Base-by-base conservation (phyloP, 1,284 basidiomycete genomes). In the Ganoderma boninense region DNA sequence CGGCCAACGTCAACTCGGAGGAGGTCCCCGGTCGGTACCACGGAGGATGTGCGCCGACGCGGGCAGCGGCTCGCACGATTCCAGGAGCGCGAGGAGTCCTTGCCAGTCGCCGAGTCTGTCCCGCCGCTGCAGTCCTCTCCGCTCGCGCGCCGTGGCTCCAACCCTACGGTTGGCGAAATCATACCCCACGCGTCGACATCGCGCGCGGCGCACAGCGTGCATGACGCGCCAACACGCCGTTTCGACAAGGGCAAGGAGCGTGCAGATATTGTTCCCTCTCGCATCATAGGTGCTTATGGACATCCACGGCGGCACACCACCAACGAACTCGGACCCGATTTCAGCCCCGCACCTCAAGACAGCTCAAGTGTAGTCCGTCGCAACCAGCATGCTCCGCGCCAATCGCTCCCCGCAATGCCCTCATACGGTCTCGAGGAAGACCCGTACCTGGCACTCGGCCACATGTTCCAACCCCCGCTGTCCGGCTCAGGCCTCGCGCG, bases 231-330 rank as follows among this genome's bases (percentile, higher is more conserved):
- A 7, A 20, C 20, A 23, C 32, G 8, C 2, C 20, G 52, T 8
- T 29, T 62, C 2, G 56, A 71, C 60, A 66, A 71, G 23, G 69
- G 69, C 52, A 71, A 73, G 43, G 60, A 16, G 1, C 69, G 65
- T 7, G 65, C 72, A 10, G 59, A 35, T 26, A 29, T 18, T 13
- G 23, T 43, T 4, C 10, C 23, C 11, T 52, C 49, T 14, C 7
- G 49, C 13, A 23, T 23, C 6, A n/a, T 42, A 7, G 42, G 20
- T 20, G 14, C 10, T 13, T 23, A 44, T 2, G 66, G 49, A 4
- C 69, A 66, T 20, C 10, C 65, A 2, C 69, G 72, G 13, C 42
- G 68, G 35, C 42, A 71, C 49, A 73, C 72, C 49, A 73, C 72
- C 0, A 52, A 11, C 49, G 23, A 52, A 14, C 49, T 68, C 3